Conservation (phyloP, 1,284 basidiomycete genomes). For the Trametes polyzona region DNA sequence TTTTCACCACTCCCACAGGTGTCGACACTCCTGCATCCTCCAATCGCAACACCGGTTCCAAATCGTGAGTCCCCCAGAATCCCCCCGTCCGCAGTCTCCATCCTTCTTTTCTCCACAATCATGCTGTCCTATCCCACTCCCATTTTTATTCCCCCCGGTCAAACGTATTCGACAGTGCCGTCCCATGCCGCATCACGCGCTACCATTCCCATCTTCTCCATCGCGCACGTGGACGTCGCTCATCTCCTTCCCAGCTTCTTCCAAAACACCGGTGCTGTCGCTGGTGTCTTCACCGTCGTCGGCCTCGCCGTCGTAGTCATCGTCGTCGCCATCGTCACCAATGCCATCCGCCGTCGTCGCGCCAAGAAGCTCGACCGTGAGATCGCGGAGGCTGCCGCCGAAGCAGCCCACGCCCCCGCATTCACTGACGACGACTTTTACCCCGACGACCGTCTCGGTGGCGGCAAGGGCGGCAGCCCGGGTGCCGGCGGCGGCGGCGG, state of each 20-base stretch:
- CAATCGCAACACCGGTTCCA: not conserved
- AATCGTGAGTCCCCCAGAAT: slow-evolving; percentile 13
- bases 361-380: slow-evolving; percentile 70
- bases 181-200: not conserved
- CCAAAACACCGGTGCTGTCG: slow-evolving; percentile 69
- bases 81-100: no score
- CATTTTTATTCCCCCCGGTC: not conserved
- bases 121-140: not conserved
- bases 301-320: slow-evolving; percentile 60
- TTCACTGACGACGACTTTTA: slow-evolving; percentile 55
- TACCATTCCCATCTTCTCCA: not conserved
- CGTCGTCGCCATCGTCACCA: slow-evolving; percentile 55
- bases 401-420: slow-evolving; percentile 45
- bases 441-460: slow-evolving; percentile 29
- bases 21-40: not conserved
- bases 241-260: slow-evolving; percentile 57
- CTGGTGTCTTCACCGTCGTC: slow-evolving; percentile 69
- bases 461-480: slow-evolving; percentile 13
- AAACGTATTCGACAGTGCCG: not conserved
- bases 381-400: slow-evolving; percentile 60
- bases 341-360: slow-evolving; percentile 60
- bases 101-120: not conserved
- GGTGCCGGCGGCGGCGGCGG: slow-evolving; percentile 12
- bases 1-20: slow-evolving; percentile 4
- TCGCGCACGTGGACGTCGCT: not conserved